Base-by-base conservation (phyloP, 495 filamentous ascomycete genomes). In the Penicillium maclennaniae region DNA sequence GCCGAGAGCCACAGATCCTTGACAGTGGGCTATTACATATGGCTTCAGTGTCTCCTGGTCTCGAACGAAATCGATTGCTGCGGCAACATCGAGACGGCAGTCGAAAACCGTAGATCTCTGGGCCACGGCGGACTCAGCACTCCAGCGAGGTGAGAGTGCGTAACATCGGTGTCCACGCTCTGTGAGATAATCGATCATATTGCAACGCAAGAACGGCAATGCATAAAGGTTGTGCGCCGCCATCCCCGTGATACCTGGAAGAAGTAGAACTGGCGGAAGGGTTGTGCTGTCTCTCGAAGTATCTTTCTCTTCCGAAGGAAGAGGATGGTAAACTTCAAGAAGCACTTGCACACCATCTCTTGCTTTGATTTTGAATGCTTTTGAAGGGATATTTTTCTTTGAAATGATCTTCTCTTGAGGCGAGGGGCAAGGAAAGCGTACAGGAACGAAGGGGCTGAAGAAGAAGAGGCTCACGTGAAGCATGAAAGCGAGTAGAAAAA, bases 1-100 rank as follows among this genome's bases (percentile, higher is more conserved):
- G 0, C 74, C 67, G 21, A 83, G 75, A 12, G 84, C 78, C 0
- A 87, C 79, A 16, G 79, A 77, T 43, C 86, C 86, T 70, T 82
- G 82, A 63, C 86, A 89, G 64, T 89, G 86, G 14, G 78, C 75
- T 47, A 88, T 71, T 9, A 79, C 79, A 65, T 89, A 87, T 34
- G 75, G 66, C 15, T 76, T 73, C 7, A 59, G 44, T 14, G 3
- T 8, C 16, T 66, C 67, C 5, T 65, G 41, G 12, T 61, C 48
- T 2, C 79, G 77, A 49, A 87, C 83, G 44, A 75, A 69, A 49
- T 80, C 67, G 16, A 86, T 56, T 16, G 79, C 82, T 2, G 83
- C 84, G 14, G 67, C 69, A 42, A 87, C 69, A 57, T 89, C 86
- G 10, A 82, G 77, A 0, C 85, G 81, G 10, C 75, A 73, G 63